Evolutionary conservation across 2,329 filamentous ascomycete genomes (phyloP).

Genomic region (Cucurbitaria berberidis): DNA sequence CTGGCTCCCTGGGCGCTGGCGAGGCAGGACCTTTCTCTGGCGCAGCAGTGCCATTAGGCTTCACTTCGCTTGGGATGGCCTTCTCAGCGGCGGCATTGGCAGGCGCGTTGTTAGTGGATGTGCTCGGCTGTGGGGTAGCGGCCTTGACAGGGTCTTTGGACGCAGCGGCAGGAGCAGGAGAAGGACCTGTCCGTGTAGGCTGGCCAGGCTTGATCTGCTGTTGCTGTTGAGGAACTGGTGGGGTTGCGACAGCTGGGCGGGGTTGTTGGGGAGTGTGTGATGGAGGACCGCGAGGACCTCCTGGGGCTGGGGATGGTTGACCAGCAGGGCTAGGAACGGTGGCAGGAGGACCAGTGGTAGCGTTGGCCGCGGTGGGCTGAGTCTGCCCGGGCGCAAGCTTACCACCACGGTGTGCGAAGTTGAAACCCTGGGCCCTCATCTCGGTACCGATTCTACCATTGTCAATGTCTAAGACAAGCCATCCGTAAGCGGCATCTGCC

Average conservation of each 20-base stretch:
- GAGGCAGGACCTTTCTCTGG: constrained; percentile 48
- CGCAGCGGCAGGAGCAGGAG: constrained; percentile 49
- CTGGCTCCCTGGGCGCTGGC: constrained; percentile 58
- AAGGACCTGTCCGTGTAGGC: constrained; percentile 48
- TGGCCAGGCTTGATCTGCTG: constrained; percentile 50
- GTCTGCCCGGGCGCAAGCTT: constrained; percentile 62
- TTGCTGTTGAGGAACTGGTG: constrained; percentile 49
- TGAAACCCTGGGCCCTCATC: constrained; percentile 98
- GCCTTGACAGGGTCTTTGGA: constrained; percentile 57
- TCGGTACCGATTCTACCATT: constrained; percentile 95
- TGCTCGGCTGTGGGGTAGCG: constrained; percentile 55
- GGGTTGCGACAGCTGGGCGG: constrained; percentile 40
- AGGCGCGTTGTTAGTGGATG: constrained; percentile 36
- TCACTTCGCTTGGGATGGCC: constrained; percentile 50
- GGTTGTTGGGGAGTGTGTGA: constrained; percentile 42
- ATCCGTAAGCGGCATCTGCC: constrained; percentile 96
- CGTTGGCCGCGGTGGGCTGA: constrained; percentile 46
- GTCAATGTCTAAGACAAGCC: constrained; percentile 92
- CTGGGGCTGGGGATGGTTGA: constrained; percentile 46
- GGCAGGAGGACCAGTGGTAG: constrained; percentile 44
- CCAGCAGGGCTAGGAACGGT: constrained; percentile 48
- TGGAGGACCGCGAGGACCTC: constrained; percentile 39
- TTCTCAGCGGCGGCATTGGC: constrained; percentile 48
- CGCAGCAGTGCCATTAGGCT: constrained; percentile 58
- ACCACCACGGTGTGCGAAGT: constrained; percentile 92